Evolutionary conservation across 2,329 filamentous ascomycete species (phyloP).

Genomic region (Cucurbitaria berberidis): DNA sequence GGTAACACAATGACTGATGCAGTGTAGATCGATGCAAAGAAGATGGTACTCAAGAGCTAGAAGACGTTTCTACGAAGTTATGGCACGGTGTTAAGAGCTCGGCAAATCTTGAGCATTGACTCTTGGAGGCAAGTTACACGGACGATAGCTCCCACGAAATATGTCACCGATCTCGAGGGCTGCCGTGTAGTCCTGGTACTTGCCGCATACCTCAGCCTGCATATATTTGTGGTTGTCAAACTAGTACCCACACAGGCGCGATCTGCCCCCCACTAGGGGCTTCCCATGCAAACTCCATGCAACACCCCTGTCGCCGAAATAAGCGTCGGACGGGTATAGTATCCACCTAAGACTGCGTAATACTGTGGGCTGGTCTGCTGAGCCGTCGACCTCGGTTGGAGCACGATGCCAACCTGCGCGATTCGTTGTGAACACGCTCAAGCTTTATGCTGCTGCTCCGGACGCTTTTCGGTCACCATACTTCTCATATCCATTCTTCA

Average conservation of each 20-base stretch:
- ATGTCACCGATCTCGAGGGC: conserved; percentile 30
- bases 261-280: conserved; percentile 26
- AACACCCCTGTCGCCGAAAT: conserved; percentile 7
- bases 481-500: conserved; percentile 5
- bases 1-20: neutral
- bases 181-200: conserved; percentile 10
- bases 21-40: neutral
- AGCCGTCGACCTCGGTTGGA: conserved; percentile 36
- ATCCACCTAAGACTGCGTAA: conserved; percentile 35
- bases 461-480: conserved; percentile 8
- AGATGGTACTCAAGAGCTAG: conserved; percentile 10
- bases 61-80: conserved; percentile 7
- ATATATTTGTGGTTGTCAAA: conserved; percentile 17
- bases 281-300: conserved; percentile 12
- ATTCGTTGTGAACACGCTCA: conserved; percentile 11
- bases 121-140: conserved; percentile 12
- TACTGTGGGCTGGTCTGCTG: conserved; percentile 14
- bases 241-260: conserved; percentile 34
- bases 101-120: conserved; percentile 20
- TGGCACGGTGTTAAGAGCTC: conserved; percentile 7
- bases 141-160: conserved; percentile 15
- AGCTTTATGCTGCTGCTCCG: conserved; percentile 14
- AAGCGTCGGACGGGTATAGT: conserved; percentile 16
- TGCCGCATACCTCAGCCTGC: conserved; percentile 25
- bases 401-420: conserved; percentile 4